A percentile compares a stretch with the other conserved stretches of the same genome.
phyloP scores from a whole-genome alignment of 306 rosid species.

The Calophaca sinica region DNA sequence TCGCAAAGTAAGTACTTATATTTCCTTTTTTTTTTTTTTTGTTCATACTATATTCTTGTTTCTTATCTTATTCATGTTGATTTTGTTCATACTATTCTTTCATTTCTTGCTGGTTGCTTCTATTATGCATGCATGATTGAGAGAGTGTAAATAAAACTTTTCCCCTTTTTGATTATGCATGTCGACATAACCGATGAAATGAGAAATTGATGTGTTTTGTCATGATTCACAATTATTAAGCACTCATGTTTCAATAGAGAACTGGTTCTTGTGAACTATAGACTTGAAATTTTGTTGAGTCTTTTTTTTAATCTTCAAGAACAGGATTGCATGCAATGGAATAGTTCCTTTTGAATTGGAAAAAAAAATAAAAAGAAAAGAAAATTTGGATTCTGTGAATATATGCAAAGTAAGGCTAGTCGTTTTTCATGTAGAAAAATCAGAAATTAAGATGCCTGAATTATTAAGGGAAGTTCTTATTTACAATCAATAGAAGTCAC shows the following conservation, averaged over 20 bases:
- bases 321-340: constrained; percentile 32
- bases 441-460: constrained; percentile 4
- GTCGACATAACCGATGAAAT: constrained; percentile 16
- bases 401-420: constrained; percentile 9
- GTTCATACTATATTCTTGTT: not conserved
- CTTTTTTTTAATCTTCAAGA: constrained; percentile 17
- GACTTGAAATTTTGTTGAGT: not conserved
- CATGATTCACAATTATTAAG: not conserved
- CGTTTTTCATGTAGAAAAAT: constrained; percentile 4
- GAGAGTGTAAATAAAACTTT: not conserved
- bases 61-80: not conserved
- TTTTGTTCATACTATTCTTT: constrained; percentile 18
- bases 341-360: not conserved
- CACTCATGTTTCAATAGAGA: not conserved
- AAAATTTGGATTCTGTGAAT: not conserved
- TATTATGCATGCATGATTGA: constrained; percentile 9
- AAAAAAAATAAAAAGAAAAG: not conserved
- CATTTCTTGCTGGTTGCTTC: constrained; percentile 3
- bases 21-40: not conserved
- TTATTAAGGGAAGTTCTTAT: constrained; percentile 23
- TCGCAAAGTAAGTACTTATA: constrained; percentile 59
- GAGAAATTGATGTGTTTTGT: not conserved
- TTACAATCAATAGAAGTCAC: not conserved
- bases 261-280: not conserved
- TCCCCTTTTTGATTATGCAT: not conserved